Evolutionary conservation across 2,329 filamentous ascomycete species (phyloP), one percentile per base, ranked within the genome.

Genomic region (Pyricularia pennisetigena): DNA sequence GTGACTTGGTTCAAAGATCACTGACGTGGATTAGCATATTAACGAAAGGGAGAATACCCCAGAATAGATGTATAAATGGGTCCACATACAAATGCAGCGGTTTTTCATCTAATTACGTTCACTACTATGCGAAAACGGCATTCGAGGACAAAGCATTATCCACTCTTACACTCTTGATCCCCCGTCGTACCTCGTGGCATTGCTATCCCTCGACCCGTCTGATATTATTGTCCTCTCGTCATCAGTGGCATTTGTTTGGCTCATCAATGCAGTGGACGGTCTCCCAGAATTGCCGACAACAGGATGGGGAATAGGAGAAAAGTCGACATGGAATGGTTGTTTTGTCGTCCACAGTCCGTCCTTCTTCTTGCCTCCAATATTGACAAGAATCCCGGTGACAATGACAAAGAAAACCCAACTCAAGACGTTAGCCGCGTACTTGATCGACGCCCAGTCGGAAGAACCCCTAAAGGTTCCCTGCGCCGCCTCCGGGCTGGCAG

Each of bases 271-370:
- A n/a, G 41, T 14, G 2, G 63, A 63, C 10, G 24, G 16, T 10
- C 54, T 30, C 32, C 67, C 29, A 1, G 12, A 32, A 20, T 49
- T 6, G 16, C 54, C 23, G 4, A 62, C 35, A 29, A 35, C 30
- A 29, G 57, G 65, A 20, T 62, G 54, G 10, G 66, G 28, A 28
- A 61, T 35, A 7, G 68, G 61, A 10, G 35, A 41, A 10, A 62
- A 20, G 9, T 30, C 29, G 32, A 32, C 32, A 68, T 68, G 71
- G 69, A 70, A 71, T 12, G 64, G 69, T 69, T 72, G 71, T 3
- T 67, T 16, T 4, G 70, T 72, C 14, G 71, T 71, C 75, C 75
- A 76, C 12, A 75, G 69, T 1, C 75, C 75, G 9, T 69, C 67
- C 14, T 61, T 23, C 68, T 72, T 73, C 28, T 73, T 72, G 26